Evolutionary conservation across 805 yeast species (phyloP), one percentile per base, ranked within the genome.

Genomic region (Candida namnaoensis): DNA sequence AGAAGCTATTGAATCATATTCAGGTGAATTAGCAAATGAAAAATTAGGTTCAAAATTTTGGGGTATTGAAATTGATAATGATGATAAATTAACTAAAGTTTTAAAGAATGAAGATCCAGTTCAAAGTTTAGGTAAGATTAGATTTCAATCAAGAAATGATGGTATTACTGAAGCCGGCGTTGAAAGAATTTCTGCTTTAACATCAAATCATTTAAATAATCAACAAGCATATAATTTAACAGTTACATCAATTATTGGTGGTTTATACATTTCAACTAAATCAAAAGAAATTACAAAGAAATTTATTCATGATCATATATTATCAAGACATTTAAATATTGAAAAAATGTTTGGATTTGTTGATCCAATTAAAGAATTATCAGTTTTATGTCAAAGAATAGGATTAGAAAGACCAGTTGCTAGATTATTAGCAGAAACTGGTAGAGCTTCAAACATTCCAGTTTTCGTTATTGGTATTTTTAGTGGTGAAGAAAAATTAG

Each of bases 381-480:
- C 87, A 1, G 75, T 78, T 44, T 65, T 93, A 39, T 80, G 96
- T 55, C 80, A 77, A 42, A 78, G 90, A 48, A 83, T 90, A 57
- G 75, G 77, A 12, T 69, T 91, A 49, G 74, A 74, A 39, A 73
- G 76, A 19, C 96, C 97, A 27, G 74, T 83, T 5, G 80, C 88
- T 38, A 79, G 95, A 57, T 72, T 93, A 44, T 67, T 93, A 42
- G 90, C 95, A 32, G 99, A 93, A 64, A 84, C 96, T 27, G 99
- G 99, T 61, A 77, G 99, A 63, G 68, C 72, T 53, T 78, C 96
- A 3, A 73, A 76, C 44, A 78, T 84, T 38, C 95, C 99, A 24
- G 82, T 88, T 34, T 93, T 77, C 52, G 83, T 91, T 12, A 95
- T 91, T 32, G 98, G 96, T 39, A 93, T 87, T 1, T 93, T 88